Percentiles rank a stretch among this genome's conserved stretches.
These are phyloP conservation scores for Aspergillus sparsus DNA, from an alignment of 495 filamentous ascomycete genomes.

Conservation along the genomic window DNA sequence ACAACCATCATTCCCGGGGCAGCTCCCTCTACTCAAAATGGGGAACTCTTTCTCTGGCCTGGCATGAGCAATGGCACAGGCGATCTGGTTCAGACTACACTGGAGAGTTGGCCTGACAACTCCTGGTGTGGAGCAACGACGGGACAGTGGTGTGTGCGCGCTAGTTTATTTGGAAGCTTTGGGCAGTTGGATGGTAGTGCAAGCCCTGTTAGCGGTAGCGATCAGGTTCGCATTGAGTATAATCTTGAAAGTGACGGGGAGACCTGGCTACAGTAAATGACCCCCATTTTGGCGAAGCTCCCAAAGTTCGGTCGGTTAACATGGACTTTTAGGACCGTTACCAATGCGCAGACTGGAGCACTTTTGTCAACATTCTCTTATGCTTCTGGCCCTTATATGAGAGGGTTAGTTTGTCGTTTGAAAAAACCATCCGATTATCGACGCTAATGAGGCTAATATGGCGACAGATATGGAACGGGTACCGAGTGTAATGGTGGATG, in stretches of 20 bases:
- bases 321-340: conserved; percentile 29
- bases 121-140: conserved; percentile 37
- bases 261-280: conserved; percentile 37
- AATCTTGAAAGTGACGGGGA: conserved; percentile 32
- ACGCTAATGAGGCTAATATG: background rate
- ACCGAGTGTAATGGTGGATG: conserved; percentile 39
- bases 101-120: conserved; percentile 38
- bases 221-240: conserved; percentile 40
- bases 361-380: conserved; percentile 34
- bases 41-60: conserved; percentile 44
- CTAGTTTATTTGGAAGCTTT: conserved; percentile 41
- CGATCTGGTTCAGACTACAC: conserved; percentile 43
- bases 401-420: conserved; percentile 29
- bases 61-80: conserved; percentile 50
- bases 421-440: background rate
- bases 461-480: conserved; percentile 37
- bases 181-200: conserved; percentile 38
- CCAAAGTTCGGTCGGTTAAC: background rate
- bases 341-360: conserved; percentile 35
- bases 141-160: conserved; percentile 45
- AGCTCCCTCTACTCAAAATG: conserved; percentile 39
- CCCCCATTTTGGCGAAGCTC: background rate
- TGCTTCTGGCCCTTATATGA: conserved; percentile 40
- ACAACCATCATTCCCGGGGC: conserved; percentile 44
- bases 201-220: conserved; percentile 30